Evolutionary conservation across 1,284 basidiomycete genomes (phyloP), one percentile per base, ranked within the genome.

Genomic region (Ganoderma multipileum): DNA sequence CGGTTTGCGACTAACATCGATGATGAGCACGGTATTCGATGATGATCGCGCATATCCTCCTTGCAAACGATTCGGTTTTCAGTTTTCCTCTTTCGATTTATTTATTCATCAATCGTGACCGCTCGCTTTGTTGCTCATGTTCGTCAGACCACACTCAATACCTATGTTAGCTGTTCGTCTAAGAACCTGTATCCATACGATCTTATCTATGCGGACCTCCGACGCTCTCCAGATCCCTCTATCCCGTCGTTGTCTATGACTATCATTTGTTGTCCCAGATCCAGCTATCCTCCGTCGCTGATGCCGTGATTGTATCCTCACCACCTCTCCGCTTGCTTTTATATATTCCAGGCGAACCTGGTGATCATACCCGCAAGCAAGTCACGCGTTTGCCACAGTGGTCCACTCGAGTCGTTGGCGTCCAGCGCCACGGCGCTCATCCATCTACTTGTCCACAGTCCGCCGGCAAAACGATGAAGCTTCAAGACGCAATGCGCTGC

Each of bases 1-100:
- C 63, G 71, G 39, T 71, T 69, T 33, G 69, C 67, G 33, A 71
- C 67, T 1, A 67, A 68, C 38, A 39, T 67, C 16, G 67, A 73
- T 7, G 65, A 67, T 18, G 57, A 64, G 38, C 60, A 70, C 23
- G 68, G 67, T 2, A 65, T 72, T 23, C 59, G 64, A 59, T 70
- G 26, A 57, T 30, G 44, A 20, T 28, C 16, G 18, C 23, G 12
- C 26, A 14, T 8, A 28, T 42, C 11, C n/a, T 28, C 20, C 39
- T 44, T 61, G 12, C 8, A 23, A 23, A 47, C n/a, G 23, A 3
- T 41, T 26, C 39, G 8, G 7, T 39, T 38, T 58, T n/a, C 16
- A 5, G 30, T 33, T 55, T 33, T 33, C 33, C 33, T 33, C 6
- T 11, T 16, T n/a, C 7, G 7, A 8, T 20, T 16, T 26, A 55